phyloP scores from a whole-genome alignment of 2,329 filamentous ascomycete species.

The Sclerotiophoma versabilis region DNA sequence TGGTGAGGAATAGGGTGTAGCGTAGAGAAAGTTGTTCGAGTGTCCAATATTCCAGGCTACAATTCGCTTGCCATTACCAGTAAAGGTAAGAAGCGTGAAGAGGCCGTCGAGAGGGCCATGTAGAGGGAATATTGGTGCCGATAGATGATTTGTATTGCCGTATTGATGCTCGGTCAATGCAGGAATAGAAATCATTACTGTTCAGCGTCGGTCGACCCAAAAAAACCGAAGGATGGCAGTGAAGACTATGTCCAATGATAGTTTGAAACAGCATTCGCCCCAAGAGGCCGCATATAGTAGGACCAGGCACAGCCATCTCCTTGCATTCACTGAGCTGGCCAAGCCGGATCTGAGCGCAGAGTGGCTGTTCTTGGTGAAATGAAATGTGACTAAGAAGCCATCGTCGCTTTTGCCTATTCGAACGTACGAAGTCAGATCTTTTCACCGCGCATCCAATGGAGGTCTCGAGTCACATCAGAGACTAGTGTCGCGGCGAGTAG shows the following conservation, averaged over 20 bases:
- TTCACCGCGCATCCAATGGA: neutral
- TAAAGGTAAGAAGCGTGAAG: neutral
- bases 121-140: neutral
- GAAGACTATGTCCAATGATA: neutral
- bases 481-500: neutral
- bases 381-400: neutral
- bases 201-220: neutral
- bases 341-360: neutral
- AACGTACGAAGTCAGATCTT: neutral
- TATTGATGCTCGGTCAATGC: constrained; percentile 1
- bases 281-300: constrained; percentile 3
- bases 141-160: neutral
- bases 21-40: neutral
- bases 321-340: neutral
- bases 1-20: constrained; percentile 5
- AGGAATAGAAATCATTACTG: neutral
- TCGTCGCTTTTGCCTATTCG: constrained; percentile 1
- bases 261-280: neutral
- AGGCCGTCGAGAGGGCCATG: neutral
- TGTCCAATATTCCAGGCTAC: constrained; percentile 4
- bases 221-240: neutral
- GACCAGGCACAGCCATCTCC: neutral
- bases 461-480: neutral
- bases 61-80: constrained; percentile 3
- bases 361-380: neutral